Base-by-base conservation (phyloP, 2,329 filamentous ascomycete genomes). In the Emericellopsis cladophorae region DNA sequence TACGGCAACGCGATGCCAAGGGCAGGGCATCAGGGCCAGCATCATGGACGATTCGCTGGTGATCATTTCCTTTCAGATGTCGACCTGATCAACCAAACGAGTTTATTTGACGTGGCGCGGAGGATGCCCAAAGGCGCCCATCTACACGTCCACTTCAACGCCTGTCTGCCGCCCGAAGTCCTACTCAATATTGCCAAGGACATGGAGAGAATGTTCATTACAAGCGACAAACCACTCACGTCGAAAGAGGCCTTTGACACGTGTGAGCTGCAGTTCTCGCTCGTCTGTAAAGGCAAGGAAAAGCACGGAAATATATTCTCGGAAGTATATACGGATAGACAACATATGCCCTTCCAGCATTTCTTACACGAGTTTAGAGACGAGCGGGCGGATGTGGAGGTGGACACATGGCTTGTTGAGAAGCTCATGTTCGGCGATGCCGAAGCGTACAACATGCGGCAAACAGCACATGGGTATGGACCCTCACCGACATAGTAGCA, bases 101-200 rank as follows among this genome's bases (percentile, higher is more conserved):
- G 62, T 35, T 52, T 87, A 12, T 75, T 78, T 48, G 48, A 64
- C 23, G 67, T 81, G 22, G 72, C 77, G 6, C 62, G 61, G 26
- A 53, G 56, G 42, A 72, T 84, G 65, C 83, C 83, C 34, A 88
- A 88, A 56, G 83, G 81, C 3, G 72, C 72, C 1, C 79, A 87
- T 53, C 64, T 87, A 21, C 83, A 88, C 55, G 72, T 86, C 21
- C 83, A 88, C 56, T 87, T 84, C 65, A 88, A 87, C 54, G 72
- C 82, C n/a, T 84, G 81, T 45, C 62, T 87, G 5, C 62, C 67
- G 12, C 79, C 81, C 9, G 55, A 64, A 2, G 67, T 77, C 5
- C 62, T 87, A 16, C 64, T 87, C 11, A 58, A 63, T 21, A 64
- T 65, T 48, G 74, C 64, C 47, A 72, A 65, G 63, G 64, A 46